Base-by-base conservation (phyloP, 148 eudicot species). In the Cornus suecica region DNA sequence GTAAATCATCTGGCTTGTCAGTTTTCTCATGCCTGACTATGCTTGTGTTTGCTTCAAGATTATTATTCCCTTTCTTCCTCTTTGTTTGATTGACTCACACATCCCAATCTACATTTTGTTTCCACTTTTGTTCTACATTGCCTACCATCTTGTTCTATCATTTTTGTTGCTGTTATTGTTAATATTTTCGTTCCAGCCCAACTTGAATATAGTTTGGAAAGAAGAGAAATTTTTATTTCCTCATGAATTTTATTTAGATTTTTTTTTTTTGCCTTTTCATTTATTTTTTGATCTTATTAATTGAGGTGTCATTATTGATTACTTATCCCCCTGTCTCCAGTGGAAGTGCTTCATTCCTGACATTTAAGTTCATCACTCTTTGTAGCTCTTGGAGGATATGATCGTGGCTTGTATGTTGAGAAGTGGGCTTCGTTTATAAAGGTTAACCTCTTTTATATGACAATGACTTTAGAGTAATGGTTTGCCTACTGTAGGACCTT, bases 401-500 rank as follows among this genome's bases (percentile, higher is more conserved):
- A 74, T 70, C 94, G 84, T 69, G 97, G 88, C 65, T 80, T 95
- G 51, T 95, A 95, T 83, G 90, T 88, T 66, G 99, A 95, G 81
- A 90, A 95, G 85, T 95, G 99, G 99, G 94, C 97, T 72, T 97
- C 99, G 72, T 95, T 95, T 87, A 83, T 92, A 41, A 95, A 95
- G 99, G 99, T 95, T 79, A 73, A 86, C 66, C 58, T 78, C 76
- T 8, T 20, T 10, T 30, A 5, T 76, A 34, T 71, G 4, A 7
- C 66, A 27, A 73, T 42, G 45, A 60, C 29, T 70, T 66, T 68
- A 52, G 18, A 14, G 18, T 52, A 22, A 52, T 52, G 20, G 20
- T 52, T 52, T 52, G 58, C 16, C 8, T 37, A 52, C 2, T 52
- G 56, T 52, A 52, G 0, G 20, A 52, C 16, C 16, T 20, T 52